phyloP scores from a whole-genome alignment of 2,329 filamentous ascomycete genomes.

The Alternaria sp. region DNA sequence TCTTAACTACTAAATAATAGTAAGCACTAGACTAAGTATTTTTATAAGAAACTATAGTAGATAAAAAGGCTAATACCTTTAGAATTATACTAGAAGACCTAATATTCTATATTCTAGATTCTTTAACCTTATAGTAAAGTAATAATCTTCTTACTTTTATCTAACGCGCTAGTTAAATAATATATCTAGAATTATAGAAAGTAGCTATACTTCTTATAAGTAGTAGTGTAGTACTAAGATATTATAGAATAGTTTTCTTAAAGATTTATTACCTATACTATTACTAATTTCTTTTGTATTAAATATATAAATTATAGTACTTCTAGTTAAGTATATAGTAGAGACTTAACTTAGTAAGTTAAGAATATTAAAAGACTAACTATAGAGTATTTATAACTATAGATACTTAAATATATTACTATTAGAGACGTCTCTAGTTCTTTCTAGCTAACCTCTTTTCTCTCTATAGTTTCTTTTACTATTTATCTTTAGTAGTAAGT shows the following conservation, averaged over 20 bases:
- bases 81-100: slow-evolving; percentile 5
- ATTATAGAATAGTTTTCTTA: slow-evolving; percentile 7
- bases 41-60: background rate
- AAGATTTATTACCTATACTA: background rate
- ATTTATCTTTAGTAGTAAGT: slow-evolving; percentile 3
- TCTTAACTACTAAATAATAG: slow-evolving; percentile 1
- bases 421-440: background rate
- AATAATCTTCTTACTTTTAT: slow-evolving; percentile 10
- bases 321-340: slow-evolving; percentile 4
- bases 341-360: slow-evolving; percentile 8
- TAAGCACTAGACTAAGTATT: slow-evolving; percentile 1
- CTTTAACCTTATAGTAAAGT: background rate
- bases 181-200: slow-evolving; percentile 12
- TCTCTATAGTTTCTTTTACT: slow-evolving; percentile 7
- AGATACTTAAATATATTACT: background rate
- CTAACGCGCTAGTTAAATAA: background rate
- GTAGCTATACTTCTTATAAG: slow-evolving; percentile 5
- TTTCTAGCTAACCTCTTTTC: slow-evolving; percentile 1
- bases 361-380: background rate
- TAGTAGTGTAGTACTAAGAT: slow-evolving; percentile 2
- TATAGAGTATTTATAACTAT: background rate
- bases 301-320: slow-evolving; percentile 12
- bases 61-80: slow-evolving; percentile 1
- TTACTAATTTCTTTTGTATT: slow-evolving; percentile 14
- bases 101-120: background rate